phyloP scores from a whole-genome alignment of 495 filamentous ascomycete genomes.

The Trichoderma gamsii region DNA sequence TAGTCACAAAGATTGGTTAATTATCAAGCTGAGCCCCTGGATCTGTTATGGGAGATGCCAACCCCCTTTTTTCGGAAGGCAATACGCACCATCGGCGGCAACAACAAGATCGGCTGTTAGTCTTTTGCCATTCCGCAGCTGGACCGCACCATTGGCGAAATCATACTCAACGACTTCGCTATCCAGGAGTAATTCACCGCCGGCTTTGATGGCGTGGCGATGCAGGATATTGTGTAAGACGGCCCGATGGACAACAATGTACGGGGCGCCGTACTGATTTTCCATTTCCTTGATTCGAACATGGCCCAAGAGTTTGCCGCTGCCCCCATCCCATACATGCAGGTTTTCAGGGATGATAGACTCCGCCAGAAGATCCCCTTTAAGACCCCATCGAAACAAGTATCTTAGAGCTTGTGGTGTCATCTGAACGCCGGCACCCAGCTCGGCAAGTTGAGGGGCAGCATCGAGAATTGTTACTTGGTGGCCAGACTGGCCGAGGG shows the following conservation, averaged over 20 bases:
- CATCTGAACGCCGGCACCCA: slow-evolving; percentile 7
- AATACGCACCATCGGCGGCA: slow-evolving; percentile 1
- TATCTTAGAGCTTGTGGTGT: slow-evolving; percentile 4
- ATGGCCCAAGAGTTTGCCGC: neutral
- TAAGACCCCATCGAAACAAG: neutral
- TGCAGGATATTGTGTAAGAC: neutral
- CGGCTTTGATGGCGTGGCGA: neutral
- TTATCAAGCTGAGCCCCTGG: neutral
- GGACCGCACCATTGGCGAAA: slow-evolving; percentile 1
- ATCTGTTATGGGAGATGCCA: neutral
- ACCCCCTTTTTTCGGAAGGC: neutral
- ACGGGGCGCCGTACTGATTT: neutral
- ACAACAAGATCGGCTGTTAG: slow-evolving; percentile 2
- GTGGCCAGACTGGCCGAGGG: slow-evolving; percentile 3
- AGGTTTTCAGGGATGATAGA: neutral
- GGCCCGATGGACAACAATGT: slow-evolving; percentile 9
- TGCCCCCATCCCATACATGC: neutral
- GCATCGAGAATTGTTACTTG: slow-evolving; percentile 1
- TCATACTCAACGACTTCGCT: neutral
- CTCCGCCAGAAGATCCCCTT: neutral
- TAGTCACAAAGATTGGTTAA: neutral
- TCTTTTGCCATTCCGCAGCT: neutral
- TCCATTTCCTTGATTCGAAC: neutral
- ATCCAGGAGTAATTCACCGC: neutral
- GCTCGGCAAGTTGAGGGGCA: neutral